Evolutionary conservation across 768 basidiomycete genomes (phyloP).

Genomic region (Rhodotorula paludigena): DNA sequence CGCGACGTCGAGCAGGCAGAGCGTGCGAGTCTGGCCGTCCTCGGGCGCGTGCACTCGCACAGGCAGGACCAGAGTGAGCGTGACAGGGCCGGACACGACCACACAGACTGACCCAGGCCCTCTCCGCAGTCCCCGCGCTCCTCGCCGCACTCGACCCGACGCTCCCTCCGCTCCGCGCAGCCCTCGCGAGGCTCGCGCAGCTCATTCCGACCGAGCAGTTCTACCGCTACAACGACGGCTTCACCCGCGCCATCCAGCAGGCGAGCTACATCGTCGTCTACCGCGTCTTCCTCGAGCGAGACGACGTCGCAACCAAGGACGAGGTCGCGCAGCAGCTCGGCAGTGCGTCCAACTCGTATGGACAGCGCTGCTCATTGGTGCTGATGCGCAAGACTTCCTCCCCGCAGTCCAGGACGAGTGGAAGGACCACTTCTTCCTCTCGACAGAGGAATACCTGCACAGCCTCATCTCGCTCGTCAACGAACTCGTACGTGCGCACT

Average conservation of each 20-base stretch:
- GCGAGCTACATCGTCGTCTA: conserved; percentile 46
- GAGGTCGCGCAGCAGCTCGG: conserved; percentile 45
- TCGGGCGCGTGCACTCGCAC: conserved; percentile 9
- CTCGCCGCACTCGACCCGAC: conserved; percentile 35
- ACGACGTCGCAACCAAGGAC: conserved; percentile 45
- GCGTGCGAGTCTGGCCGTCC: conserved; percentile 28
- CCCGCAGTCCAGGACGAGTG: conserved; percentile 44
- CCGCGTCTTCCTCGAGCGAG: conserved; percentile 46
- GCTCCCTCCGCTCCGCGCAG: conserved; percentile 10
- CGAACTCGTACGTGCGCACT: conserved; percentile 45
- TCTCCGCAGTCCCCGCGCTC: conserved; percentile 21
- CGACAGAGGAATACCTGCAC: conserved; percentile 51
- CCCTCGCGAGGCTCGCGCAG: conserved; percentile 37
- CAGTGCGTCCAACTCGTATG: conserved; percentile 41
- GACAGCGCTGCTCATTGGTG: background rate
- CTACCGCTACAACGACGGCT: conserved; percentile 44
- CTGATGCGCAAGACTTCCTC: background rate
- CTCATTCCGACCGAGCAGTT: conserved; percentile 47
- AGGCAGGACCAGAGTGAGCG: background rate
- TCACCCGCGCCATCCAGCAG: conserved; percentile 32
- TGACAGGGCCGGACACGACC: rapidly evolving
- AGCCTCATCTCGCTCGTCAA: conserved; percentile 49
- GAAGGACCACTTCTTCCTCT: conserved; percentile 45
- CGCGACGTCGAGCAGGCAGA: conserved; percentile 34
- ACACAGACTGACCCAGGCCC: background rate